Base-by-base conservation (phyloP, 2,329 filamentous ascomycete genomes). In the Grosmannia huntii region DNA sequence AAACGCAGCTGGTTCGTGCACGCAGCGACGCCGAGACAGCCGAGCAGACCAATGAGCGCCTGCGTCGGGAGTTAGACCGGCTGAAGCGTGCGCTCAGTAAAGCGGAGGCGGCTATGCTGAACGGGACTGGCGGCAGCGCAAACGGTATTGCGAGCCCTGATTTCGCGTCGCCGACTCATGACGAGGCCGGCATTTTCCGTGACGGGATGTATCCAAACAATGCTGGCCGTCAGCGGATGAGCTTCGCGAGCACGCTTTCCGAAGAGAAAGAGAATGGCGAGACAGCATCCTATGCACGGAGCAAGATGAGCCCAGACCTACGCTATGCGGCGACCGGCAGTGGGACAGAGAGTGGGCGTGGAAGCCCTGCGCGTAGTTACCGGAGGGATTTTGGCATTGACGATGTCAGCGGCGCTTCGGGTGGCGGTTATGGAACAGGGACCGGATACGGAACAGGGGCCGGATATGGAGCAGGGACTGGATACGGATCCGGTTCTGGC, bases 1-100 rank as follows among this genome's bases (percentile, higher is more conserved):
- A 99, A 71, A 97, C 94, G 3, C 94, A 99, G 66, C 80, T 99
- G 5, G 92, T 97, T 11, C 86, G 94, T 51, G 91, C 94, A 12
- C 82, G 91, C 57, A 90, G 88, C 63, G 94, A 99, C 67, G 88
- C 87, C 36, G 92, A 97, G 69, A 84, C 89, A 0, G 89, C 91
- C 0, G 90, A 96, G 68, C 85, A 90, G 66, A 86, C 85, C 60
- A 90, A 94, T 56, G 89, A 94, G 61, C 86, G 89, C 59, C 80
- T 96, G 57, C 80, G 87, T 62, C 84, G 91, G 57, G 94, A 99
- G 72, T 86, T 96, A 53, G 94, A 99, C 64, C 83, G 94, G 57
- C 77, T 99, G 61, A 97, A 97, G 80, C 87, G 90, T 59, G 94
- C 96, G 64, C 78, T 89, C 65, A 78, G 81, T 71, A 75, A 79